Base-by-base conservation (phyloP, 345 rosid species). In the Camelina hispida region DNA sequence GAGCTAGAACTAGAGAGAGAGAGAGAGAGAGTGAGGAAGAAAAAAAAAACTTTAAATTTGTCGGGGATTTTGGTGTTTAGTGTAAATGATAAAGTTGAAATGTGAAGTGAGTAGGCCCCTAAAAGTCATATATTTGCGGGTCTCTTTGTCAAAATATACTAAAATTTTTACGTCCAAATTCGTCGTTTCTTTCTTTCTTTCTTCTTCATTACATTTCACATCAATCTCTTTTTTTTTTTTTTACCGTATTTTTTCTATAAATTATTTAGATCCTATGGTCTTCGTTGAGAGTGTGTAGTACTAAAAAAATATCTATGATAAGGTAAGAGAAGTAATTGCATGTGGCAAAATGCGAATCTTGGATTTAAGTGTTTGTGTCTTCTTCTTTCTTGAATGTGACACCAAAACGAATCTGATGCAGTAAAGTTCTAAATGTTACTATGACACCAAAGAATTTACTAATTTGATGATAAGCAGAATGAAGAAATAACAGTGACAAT, bases 61-160 rank as follows among this genome's bases (percentile, higher is more conserved):
- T 23, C 32, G 69, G 76, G 62, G 54, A 42, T 56, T 56, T 76
- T 76, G 80, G 75, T 62, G 63, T 76, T 69, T 76, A 69, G 79
- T 17, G 69, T 46, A 43, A 25, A 68, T 57, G 72, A 51, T 59
- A 68, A 68, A 68, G 25, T 48, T 59, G 55, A 42, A 60, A 42
- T 42, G 22, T 1, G 17, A 6, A 11, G 37, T 23, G 0, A 0
- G 71, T 62, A 71, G 75, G 61, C 0, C 75, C 80, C 30, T 28
- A 28, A 28, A 16, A 54, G 30, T n/a, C 75, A 69, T 69, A 62
- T 76, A 11, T 68, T 25, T 47, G 48, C 25, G 69, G 25, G 63
- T 63, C 63, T 57, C 46, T 15, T 28, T 63, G 66, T 43, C 12
- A 42, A 42, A 12, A 12, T 25, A 25, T 25, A 12, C 14, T 13